Evolutionary conservation across 305 asterid genomes (phyloP).

Genomic region (Andrographis paniculata): DNA sequence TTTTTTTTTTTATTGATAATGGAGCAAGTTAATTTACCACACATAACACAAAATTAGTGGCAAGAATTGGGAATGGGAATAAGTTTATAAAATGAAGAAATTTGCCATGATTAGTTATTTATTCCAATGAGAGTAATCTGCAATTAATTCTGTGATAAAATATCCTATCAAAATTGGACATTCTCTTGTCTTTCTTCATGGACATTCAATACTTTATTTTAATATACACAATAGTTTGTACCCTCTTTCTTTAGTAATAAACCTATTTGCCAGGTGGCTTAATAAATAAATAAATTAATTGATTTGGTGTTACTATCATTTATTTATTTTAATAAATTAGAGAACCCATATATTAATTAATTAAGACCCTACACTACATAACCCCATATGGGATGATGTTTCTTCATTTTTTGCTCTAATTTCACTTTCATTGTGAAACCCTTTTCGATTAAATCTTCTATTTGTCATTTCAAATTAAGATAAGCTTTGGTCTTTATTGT

Average conservation of each 20-base stretch:
- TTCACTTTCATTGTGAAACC: not conserved
- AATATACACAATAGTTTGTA: not conserved
- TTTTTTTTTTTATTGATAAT: no score
- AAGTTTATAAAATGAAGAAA: conserved; percentile 11
- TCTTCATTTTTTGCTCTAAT: not conserved
- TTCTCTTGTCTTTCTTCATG: conserved; percentile 24
- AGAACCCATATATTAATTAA: not conserved
- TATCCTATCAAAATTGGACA: conserved; percentile 12
- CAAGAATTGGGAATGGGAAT: not conserved
- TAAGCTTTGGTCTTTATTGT: no score
- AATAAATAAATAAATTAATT: no score
- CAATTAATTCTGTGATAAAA: not conserved
- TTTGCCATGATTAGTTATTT: conserved; percentile 7
- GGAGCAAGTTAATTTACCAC: not conserved
- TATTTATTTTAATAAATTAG: not conserved
- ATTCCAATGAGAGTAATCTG: conserved; percentile 5
- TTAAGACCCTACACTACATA: not conserved
- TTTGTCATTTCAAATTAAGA: no score
- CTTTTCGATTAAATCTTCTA: not conserved
- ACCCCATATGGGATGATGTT: not conserved
- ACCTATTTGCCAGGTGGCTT: no score
- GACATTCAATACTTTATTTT: not conserved
- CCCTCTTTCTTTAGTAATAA: not conserved
- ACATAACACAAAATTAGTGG: not conserved
- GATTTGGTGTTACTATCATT: not conserved